A percentile compares a stretch with the other conserved stretches of the same genome.
Conservation (phyloP, 306 rosid species). For the Cucurbita maxima region DNA sequence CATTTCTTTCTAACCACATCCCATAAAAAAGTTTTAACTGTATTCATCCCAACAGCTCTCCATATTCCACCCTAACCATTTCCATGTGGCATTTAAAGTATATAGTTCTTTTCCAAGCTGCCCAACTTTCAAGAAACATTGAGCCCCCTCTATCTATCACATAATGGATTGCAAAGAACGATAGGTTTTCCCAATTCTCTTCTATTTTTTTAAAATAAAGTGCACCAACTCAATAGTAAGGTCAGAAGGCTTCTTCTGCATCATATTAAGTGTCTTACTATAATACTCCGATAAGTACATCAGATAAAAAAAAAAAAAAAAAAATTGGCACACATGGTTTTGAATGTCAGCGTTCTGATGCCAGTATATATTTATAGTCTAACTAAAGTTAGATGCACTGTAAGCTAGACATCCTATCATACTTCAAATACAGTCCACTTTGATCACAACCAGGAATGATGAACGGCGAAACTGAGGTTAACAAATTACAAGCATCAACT, state of each 20-base stretch:
- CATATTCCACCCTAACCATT: neutral
- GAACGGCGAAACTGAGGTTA: neutral
- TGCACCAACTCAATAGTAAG: neutral
- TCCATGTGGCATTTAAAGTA: neutral
- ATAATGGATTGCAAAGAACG: neutral
- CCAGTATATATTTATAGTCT: neutral
- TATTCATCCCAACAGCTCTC: neutral
- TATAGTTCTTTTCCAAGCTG: neutral
- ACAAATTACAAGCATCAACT: neutral
- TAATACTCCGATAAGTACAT: neutral
- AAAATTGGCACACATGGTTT: neutral
- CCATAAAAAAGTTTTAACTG: neutral
- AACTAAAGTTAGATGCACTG: neutral
- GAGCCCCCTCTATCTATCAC: neutral
- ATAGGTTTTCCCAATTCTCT: neutral
- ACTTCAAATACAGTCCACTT: neutral
- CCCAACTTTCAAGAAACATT: neutral
- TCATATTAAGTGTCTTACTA: neutral
- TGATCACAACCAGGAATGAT: neutral
- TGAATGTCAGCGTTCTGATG: neutral
- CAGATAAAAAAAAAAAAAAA: neutral
- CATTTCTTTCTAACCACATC: neutral
- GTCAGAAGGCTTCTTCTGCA: neutral
- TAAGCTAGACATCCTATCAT: neutral
- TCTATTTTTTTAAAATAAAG: neutral